These are phyloP conservation scores for Crithidia brevicula DNA, from an alignment of 208 protist genomes.

Conservation along the genomic window DNA sequence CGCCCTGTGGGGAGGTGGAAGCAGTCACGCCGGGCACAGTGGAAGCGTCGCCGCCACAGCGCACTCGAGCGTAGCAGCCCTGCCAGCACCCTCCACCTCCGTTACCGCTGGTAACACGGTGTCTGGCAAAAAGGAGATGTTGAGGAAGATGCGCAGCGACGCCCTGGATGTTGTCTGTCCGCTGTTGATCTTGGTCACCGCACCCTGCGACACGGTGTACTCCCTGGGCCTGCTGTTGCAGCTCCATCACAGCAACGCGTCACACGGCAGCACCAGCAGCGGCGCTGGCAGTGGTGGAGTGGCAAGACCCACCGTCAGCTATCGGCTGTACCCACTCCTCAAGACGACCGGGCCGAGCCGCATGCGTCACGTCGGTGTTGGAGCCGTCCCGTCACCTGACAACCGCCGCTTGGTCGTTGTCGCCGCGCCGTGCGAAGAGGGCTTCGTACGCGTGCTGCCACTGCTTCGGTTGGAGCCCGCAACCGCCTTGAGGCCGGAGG, in stretches of 20 bases:
- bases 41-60: not conserved
- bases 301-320: conserved; percentile 21
- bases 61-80: not conserved
- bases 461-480: conserved; percentile 8
- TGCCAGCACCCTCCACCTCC: too few relatives aligned
- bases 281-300: not conserved
- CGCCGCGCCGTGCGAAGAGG: conserved; percentile 59
- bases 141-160: conserved; percentile 29
- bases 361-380: conserved; percentile 51
- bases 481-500: not conserved
- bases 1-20: conserved; percentile 21
- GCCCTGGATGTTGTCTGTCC: conserved; percentile 37
- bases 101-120: not conserved
- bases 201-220: conserved; percentile 38
- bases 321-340: conserved; percentile 47
- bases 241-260: conserved; percentile 13
- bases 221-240: conserved; percentile 34
- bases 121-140: conserved; percentile 12
- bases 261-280: not conserved
- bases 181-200: conserved; percentile 28
- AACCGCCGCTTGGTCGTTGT: conserved; percentile 46
- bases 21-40: not conserved
- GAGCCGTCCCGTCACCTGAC: conserved; percentile 49
- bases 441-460: conserved; percentile 53
- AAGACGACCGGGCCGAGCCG: conserved; percentile 45